Evolutionary conservation across 257 asterid genomes (phyloP), one percentile per base, ranked within the genome.

Genomic region (Cinchona pubescens): DNA sequence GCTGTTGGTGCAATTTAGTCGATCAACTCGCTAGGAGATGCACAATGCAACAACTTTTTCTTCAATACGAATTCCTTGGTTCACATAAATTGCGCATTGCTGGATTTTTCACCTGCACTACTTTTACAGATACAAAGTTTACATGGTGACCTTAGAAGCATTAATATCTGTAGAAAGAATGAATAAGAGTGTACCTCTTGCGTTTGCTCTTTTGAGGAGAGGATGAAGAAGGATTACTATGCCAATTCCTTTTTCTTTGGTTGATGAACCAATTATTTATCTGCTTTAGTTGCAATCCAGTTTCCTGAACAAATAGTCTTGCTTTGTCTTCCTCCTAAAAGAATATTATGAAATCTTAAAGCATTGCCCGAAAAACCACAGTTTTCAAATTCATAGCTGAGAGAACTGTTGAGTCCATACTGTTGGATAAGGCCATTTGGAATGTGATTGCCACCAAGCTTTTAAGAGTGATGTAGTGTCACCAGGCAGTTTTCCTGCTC

Each of bases 211-310:
- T 93, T 75, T 86, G 95, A 58, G 97, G 80, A 73, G 98, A 74
- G 2, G 98, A 91, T 0, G 97, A 83, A 0, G 98, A 91, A 72
- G 96, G 88, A 69, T 91, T 91, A 89, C 87, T 93, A 74, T 93
- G 97, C 98, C 98, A 93, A 61, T 93, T 93, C 85, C 98, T 91
- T 76, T 93, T 93, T 79, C 98, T 77, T 81, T 93, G 98, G 87
- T 93, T 93, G 87, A 93, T 93, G 90, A 93, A 93, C 98, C 98
- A 93, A 68, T 93, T 93, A 81, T 93, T 93, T 0, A 93, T 89
- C 87, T 93, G 98, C 72, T 93, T 93, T 71, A 93, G 88, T 78
- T 93, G 98, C 88, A 93, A 75, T 21, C 98, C 98, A 0, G 98
- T 93, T 83, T 93, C 98, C 59, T 90, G 92, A 73, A 93, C 98